phyloP scores from a whole-genome alignment of 768 basidiomycete species.

The Lepiota venenata region DNA sequence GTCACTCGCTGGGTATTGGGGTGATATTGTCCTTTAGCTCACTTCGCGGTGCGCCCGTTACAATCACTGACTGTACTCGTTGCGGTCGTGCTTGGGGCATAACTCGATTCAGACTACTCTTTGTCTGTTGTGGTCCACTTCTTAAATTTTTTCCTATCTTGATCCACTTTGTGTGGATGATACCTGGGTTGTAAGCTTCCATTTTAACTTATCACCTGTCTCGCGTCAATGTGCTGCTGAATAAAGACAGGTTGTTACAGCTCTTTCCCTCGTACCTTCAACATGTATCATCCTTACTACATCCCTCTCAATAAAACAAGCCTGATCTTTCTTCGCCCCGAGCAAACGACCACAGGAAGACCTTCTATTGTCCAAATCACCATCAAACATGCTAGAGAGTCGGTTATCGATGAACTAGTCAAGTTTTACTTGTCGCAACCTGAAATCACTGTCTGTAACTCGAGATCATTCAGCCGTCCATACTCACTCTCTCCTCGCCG shows the following conservation, averaged over 20 bases:
- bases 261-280: slow-evolving; percentile 1
- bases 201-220: background rate
- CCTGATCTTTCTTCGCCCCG: slow-evolving; percentile 29
- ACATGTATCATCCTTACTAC: slow-evolving; percentile 20
- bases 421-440: slow-evolving; percentile 27
- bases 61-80: slow-evolving; percentile 6
- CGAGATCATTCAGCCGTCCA: background rate
- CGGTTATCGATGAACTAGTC: slow-evolving; percentile 20
- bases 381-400: slow-evolving; percentile 23
- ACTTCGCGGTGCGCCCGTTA: slow-evolving; percentile 56
- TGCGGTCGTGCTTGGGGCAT: slow-evolving; percentile 16
- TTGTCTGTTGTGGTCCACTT: slow-evolving; percentile 40
- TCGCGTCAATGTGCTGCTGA: background rate
- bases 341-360: background rate
- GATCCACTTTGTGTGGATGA: slow-evolving; percentile 17
- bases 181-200: background rate
- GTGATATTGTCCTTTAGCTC: slow-evolving; percentile 51
- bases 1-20: slow-evolving; percentile 9
- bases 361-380: slow-evolving; percentile 28
- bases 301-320: slow-evolving; percentile 29
- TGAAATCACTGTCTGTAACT: slow-evolving; percentile 32
- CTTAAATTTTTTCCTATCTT: slow-evolving; percentile 22
- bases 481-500: too few relatives aligned
- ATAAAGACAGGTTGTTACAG: background rate
- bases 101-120: slow-evolving; percentile 75